Conservation (phyloP, 129 eudicot species). For the Chrysanthemum makinoi region DNA sequence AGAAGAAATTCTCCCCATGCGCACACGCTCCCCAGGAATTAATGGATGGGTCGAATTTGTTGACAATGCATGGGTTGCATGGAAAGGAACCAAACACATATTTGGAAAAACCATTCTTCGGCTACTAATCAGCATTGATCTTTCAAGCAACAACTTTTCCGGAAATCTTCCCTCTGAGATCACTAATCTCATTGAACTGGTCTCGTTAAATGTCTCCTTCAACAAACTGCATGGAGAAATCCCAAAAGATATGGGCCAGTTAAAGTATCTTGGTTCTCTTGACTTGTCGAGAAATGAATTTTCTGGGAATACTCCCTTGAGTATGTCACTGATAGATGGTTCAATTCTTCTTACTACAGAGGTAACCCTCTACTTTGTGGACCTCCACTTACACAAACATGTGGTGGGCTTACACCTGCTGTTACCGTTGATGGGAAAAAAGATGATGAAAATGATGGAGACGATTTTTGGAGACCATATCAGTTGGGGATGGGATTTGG, state of each 20-base stretch:
- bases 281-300: conserved; percentile 35
- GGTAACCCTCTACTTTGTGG: conserved; percentile 32
- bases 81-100: conserved; percentile 23
- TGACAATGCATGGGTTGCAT: conserved; percentile 24
- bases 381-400: conserved; percentile 20
- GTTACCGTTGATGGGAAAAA: neutral
- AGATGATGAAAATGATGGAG: conserved; percentile 5
- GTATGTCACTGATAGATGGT: conserved; percentile 8
- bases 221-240: conserved; percentile 27
- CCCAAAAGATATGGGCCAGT: conserved; percentile 17
- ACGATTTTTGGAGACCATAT: conserved; percentile 1
- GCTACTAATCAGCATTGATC: conserved; percentile 29
- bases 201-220: conserved; percentile 23
- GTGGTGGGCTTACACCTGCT: neutral
- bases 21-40: neutral
- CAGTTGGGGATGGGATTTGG: conserved; percentile 17
- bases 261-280: conserved; percentile 21
- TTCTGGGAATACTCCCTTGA: conserved; percentile 26
- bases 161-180: conserved; percentile 26
- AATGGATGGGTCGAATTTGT: neutral
- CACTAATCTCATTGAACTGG: neutral
- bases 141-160: conserved; percentile 24
- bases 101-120: conserved; percentile 12
- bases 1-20: neutral
- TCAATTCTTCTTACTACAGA: conserved; percentile 13